These are phyloP conservation scores for Asparagopsis taxiformis DNA, from an alignment of 31 red algal genomes.

Conservation along the genomic window DNA sequence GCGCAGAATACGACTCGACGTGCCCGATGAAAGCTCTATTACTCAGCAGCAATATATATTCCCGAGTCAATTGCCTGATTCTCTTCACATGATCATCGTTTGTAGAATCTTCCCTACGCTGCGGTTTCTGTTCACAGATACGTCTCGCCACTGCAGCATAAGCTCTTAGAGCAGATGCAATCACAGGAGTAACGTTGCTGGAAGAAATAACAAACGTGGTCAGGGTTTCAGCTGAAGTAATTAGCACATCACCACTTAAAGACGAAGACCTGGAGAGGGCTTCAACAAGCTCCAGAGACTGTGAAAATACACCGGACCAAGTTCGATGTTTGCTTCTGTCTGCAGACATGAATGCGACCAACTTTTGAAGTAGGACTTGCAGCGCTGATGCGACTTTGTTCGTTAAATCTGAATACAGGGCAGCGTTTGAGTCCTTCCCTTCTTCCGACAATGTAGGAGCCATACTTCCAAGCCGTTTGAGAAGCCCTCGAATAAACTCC, in stretches of 20 bases:
- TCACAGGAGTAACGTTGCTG: not conserved
- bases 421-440: not conserved
- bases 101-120: not conserved
- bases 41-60: constrained; percentile 21
- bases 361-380: not conserved
- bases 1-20: constrained; percentile 13
- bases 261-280: not conserved
- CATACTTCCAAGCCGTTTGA: not conserved
- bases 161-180: constrained; percentile 10
- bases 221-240: not conserved
- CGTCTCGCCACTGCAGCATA: constrained; percentile 1
- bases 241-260: not conserved
- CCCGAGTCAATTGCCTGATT: constrained; percentile 1
- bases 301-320: not conserved
- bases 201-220: constrained; percentile 7
- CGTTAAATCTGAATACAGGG: not conserved
- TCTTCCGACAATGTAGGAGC: not conserved
- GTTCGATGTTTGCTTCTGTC: not conserved
- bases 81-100: not conserved
- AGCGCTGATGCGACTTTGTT: not conserved
- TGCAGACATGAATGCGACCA: not conserved
- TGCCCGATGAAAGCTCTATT: constrained; percentile 18
- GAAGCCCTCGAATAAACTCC: not conserved
- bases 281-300: not conserved
- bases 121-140: not conserved